These are phyloP conservation scores for Botrytis elliptica DNA, from an alignment of 2,329 filamentous ascomycete genomes.

Conservation along the genomic window DNA sequence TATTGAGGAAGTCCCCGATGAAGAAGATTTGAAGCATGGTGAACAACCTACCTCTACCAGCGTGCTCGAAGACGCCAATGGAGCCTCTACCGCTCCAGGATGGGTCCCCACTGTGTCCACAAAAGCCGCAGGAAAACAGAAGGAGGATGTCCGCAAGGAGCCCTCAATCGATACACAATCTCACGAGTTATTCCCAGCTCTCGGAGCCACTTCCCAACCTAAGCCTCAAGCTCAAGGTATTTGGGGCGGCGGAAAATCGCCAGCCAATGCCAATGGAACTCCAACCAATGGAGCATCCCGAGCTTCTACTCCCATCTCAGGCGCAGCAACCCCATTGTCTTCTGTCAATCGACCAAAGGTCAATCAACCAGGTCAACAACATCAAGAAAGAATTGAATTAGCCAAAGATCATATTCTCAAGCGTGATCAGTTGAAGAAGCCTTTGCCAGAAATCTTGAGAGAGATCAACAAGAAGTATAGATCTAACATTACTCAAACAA, in stretches of 20 bases:
- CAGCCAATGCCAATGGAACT: conserved; percentile 55
- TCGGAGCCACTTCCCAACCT: conserved; percentile 67
- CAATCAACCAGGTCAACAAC: conserved; percentile 63
- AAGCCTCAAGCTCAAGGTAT: conserved; percentile 64
- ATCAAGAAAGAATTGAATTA: conserved; percentile 41
- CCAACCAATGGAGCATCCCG: conserved; percentile 44
- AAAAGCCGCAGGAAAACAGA: conserved; percentile 69
- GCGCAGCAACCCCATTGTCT: conserved; percentile 45
- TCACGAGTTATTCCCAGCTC: conserved; percentile 89
- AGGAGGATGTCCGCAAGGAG: conserved; percentile 48
- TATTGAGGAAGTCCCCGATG: conserved; percentile 78
- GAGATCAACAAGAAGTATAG: conserved; percentile 92
- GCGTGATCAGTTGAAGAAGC: conserved; percentile 76
- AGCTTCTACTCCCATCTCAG: conserved; percentile 62
- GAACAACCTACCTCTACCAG: conserved; percentile 47
- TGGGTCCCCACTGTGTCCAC: conserved; percentile 53
- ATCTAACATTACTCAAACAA: conserved; percentile 76
- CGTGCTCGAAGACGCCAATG: conserved; percentile 39
- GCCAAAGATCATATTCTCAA: conserved; percentile 71
- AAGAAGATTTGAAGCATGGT: conserved; percentile 68
- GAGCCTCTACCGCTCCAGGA: conserved; percentile 47
- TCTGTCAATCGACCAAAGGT: conserved; percentile 46
- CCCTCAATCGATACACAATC: conserved; percentile 73
- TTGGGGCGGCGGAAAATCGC: conserved; percentile 70
- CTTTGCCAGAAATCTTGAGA: conserved; percentile 79